Percentiles rank a stretch among this genome's conserved stretches.
Conservation (phyloP, 805 yeast species). For the Wickerhamiella spandovensis region DNA sequence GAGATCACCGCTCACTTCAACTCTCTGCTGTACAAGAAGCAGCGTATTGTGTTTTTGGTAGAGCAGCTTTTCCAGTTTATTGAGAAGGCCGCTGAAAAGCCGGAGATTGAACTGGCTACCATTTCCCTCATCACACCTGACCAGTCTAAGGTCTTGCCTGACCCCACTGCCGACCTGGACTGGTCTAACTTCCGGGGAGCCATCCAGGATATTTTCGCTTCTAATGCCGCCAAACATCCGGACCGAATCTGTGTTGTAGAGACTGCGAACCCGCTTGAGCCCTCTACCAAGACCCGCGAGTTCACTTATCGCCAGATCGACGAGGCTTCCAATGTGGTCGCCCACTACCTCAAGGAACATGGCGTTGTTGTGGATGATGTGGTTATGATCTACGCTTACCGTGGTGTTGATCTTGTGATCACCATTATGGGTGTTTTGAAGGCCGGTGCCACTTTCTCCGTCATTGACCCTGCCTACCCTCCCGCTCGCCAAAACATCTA, state of each 20-base stretch:
- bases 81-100: slow-evolving; percentile 9
- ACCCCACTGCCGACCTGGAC: slow-evolving; percentile 75
- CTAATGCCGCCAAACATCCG: slow-evolving; percentile 73
- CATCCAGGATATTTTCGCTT: slow-evolving; percentile 88
- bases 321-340: slow-evolving; percentile 85
- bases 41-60: slow-evolving; percentile 53
- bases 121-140: slow-evolving; percentile 56
- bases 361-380: slow-evolving; percentile 88
- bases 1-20: slow-evolving; percentile 44
- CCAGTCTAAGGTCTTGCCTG: slow-evolving; percentile 57
- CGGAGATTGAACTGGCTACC: slow-evolving; percentile 38
- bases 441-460: slow-evolving; percentile 98
- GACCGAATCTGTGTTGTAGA: slow-evolving; percentile 86
- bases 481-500: slow-evolving; percentile 95
- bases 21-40: slow-evolving; percentile 54
- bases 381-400: slow-evolving; percentile 93
- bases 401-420: slow-evolving; percentile 93
- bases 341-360: slow-evolving; percentile 66
- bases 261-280: slow-evolving; percentile 50
- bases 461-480: slow-evolving; percentile 97
- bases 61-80: slow-evolving; percentile 47
- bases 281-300: slow-evolving; percentile 40
- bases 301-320: slow-evolving; percentile 82
- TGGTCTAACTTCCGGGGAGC: slow-evolving; percentile 91
- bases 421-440: slow-evolving; percentile 96